Percentiles rank a stretch among this genome's conserved stretches.
phyloP scores from a whole-genome alignment of 805 yeast genomes.

The Candida maesae region DNA sequence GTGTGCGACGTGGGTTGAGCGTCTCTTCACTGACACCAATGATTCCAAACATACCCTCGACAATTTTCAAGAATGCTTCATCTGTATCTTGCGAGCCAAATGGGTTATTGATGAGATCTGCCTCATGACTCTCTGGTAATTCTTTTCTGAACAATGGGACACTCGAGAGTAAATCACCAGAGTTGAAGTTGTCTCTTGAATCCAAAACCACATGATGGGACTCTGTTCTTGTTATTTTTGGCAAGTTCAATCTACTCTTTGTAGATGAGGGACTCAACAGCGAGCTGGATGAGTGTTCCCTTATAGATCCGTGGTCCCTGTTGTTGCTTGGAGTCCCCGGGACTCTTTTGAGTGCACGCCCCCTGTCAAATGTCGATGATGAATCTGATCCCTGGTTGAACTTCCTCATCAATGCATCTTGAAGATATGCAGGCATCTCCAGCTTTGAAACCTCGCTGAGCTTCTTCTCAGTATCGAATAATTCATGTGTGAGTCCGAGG shows the following conservation, averaged over 20 bases:
- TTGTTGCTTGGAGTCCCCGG: neutral
- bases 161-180: conserved; percentile 81
- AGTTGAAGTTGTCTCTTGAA: conserved; percentile 58
- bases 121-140: neutral
- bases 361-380: conserved; percentile 6
- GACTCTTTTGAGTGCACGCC: conserved; percentile 15
- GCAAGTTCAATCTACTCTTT: conserved; percentile 14
- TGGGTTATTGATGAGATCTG: conserved; percentile 6
- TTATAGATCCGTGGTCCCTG: neutral
- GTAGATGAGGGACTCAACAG: conserved; percentile 13
- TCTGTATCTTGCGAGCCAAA: conserved; percentile 47
- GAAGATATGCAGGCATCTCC: conserved; percentile 62
- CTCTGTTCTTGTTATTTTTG: conserved; percentile 14
- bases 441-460: conserved; percentile 48
- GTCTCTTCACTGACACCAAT: conserved; percentile 56
- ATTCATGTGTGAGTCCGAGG: conserved; percentile 78
- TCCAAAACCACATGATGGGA: conserved; percentile 49
- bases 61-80: conserved; percentile 57
- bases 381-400: conserved; percentile 29
- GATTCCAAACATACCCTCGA: conserved; percentile 65
- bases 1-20: conserved; percentile 24
- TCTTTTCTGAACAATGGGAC: conserved; percentile 58
- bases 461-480: conserved; percentile 68
- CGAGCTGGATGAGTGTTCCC: conserved; percentile 9
- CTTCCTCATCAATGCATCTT: conserved; percentile 50